phyloP scores from a whole-genome alignment of 768 basidiomycete species.

The Fibroporia radiculosa region DNA sequence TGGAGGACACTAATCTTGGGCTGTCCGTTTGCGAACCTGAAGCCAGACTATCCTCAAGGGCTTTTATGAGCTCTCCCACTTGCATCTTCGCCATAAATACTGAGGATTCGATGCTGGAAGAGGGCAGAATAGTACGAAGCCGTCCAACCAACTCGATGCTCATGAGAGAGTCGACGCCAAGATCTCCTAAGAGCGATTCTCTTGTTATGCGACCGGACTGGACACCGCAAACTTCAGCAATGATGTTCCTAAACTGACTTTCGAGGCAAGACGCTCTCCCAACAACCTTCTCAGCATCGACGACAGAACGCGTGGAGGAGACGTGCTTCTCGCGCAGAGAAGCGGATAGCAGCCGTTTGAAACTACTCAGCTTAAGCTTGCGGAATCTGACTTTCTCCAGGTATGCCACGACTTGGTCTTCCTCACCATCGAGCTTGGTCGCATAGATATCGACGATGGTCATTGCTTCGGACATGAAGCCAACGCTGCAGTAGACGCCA shows the following conservation, averaged over 20 bases:
- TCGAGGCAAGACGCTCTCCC: conserved; percentile 14
- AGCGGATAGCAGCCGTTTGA: conserved; percentile 20
- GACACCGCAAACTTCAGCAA: conserved; percentile 36
- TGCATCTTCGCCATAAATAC: background rate
- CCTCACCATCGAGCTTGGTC: conserved; percentile 26
- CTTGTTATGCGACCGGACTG: background rate
- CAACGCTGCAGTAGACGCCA: conserved; percentile 43
- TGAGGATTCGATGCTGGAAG: conserved; percentile 6
- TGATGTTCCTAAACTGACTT: conserved; percentile 26
- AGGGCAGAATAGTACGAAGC: conserved; percentile 29
- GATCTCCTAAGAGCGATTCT: conserved; percentile 11
- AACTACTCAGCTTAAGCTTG: conserved; percentile 40
- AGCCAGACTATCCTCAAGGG: background rate
- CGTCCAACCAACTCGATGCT: conserved; percentile 28
- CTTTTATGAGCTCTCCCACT: background rate
- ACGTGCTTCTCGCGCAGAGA: background rate
- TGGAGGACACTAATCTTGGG: no score
- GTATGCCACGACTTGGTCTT: conserved; percentile 42
- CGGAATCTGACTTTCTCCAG: conserved; percentile 54
- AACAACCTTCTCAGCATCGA: background rate
- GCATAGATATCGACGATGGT: conserved; percentile 47
- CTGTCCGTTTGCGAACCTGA: background rate
- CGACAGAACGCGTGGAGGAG: background rate
- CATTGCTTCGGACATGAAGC: conserved; percentile 35
- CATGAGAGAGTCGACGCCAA: conserved; percentile 24